Evolutionary conservation across 1,284 basidiomycete genomes (phyloP), one percentile per base, ranked within the genome.

Genomic region (Coniferiporia weirii): DNA sequence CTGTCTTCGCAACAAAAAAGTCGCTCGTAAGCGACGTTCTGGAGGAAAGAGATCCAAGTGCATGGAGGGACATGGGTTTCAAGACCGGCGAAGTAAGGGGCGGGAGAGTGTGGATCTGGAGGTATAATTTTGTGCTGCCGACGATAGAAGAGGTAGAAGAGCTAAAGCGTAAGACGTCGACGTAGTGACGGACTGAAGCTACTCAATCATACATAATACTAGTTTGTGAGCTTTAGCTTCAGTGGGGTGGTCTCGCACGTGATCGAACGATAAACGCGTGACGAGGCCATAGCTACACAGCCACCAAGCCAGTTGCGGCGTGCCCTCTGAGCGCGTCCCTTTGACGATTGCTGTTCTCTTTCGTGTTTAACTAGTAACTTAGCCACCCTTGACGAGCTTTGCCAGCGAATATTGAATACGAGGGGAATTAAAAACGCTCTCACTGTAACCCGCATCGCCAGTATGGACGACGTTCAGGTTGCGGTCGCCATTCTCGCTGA

Each of bases 401-500:
- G n/a, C n/a, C 27, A 27, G 27, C 5, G 27, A 27, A 5, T 3
- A 27, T 27, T 27, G 27, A 27, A 5, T 5, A 2, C 3, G 9
- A 12, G 38, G 8, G 38, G 15, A 7, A 12, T 10, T 9, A 40
- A 40, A 3, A 40, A 40, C 2, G 15, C 15, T 40, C n/a, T 40
- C 9, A 40, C 38, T 9, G 38, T 3, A 40, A 47, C 13, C 15
- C 9, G 34, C 19, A 2, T 9, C 17, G 44, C 12, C n/a, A 17
- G 36, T n/a, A 54, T 55, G 53, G 53, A 35, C 40, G 47, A 54
- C 46, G 63, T 74, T n/a, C n/a, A n/a, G n/a, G n/a, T n/a, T 54
- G 66, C 82, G 10, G 71, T 89, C 22, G 80, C 77, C 0, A 78
- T 83, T 59, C 78, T 90, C 53, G 73, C 85, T 51, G 87, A 90